Evolutionary conservation across 1,284 basidiomycete genomes (phyloP), one percentile per base, ranked within the genome.

Genomic region (Microbotryum scabiosae): DNA sequence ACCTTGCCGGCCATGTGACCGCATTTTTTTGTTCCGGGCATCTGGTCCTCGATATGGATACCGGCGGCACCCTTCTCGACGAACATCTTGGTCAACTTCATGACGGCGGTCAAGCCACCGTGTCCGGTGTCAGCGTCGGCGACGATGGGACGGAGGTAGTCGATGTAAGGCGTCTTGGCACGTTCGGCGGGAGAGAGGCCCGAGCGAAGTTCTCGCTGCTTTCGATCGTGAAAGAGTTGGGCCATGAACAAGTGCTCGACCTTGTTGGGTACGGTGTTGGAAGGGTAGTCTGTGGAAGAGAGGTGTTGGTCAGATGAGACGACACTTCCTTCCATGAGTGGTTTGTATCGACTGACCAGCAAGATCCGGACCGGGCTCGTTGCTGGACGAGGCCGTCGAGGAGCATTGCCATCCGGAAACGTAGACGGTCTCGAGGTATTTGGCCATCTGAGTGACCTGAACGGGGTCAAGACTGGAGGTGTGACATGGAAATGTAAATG

Each of bases 331-430:
- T 21, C 46, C 50, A n/a, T 58, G 53, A 36, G 47, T 5, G 28
- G 51, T 41, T 3, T 41, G 14, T 55, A 49, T 52, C 21, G 14
- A 57, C 57, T 60, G 10, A 66, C 89, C 76, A 32, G 93, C 96
- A 73, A 98, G 84, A 79, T 98, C 94, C 46, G 94, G 94, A 50
- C 94, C 94, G 57, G 97, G 93, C 78, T 98, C 96, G 73, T 97
- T 93, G 72, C 84, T 88, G 32, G 85, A 87, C 57, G 90, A 80
- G 60, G 92, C 82, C 62, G 92, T 97, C 51, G 86, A 88, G 44
- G 84, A 82, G 26, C 88, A 90, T 85, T 73, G 90, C 93, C 94
- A 99, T 28, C 94, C 94, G 46, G 90, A 96, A 28, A 99, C 82
- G 75, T 98, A 98, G 53, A 97, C 87, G 25, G 90, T 87, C 73